A percentile compares a stretch with the other conserved stretches of the same genome.
phyloP scores from a whole-genome alignment of 164 flowering plant species.

The Dillenia suffruticosa region DNA sequence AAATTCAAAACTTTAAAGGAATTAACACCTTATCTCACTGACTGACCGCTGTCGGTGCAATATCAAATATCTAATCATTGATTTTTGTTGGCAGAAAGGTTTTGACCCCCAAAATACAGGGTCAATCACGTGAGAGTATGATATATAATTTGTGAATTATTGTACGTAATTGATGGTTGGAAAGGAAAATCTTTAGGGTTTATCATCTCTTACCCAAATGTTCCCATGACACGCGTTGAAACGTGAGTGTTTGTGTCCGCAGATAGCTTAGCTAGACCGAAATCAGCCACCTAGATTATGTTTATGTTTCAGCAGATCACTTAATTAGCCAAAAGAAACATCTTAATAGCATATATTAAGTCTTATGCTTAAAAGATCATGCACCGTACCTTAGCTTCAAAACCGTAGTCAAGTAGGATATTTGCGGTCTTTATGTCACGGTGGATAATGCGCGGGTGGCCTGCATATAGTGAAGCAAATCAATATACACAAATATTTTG shows the following conservation, averaged over 20 bases:
- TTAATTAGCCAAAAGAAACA: not conserved
- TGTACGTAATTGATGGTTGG: no score
- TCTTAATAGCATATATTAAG: no score
- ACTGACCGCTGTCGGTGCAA: no score
- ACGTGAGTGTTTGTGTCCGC: constrained; percentile 68
- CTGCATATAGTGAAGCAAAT: constrained; percentile 21
- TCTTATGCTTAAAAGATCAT: no score
- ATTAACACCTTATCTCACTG: no score
- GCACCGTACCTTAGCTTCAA: constrained; percentile 64
- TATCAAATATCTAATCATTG: no score
- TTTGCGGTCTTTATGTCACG: constrained; percentile 79
- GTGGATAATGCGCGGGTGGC: constrained; percentile 86
- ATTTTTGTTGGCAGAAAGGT: no score
- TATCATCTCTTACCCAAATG: constrained; percentile 60
- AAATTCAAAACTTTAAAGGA: no score
- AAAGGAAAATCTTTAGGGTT: not conserved
- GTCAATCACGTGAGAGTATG: no score
- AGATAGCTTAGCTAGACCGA: constrained; percentile 80
- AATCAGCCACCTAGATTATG: constrained; percentile 73
- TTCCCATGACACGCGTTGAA: constrained; percentile 92
- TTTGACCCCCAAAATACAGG: no score
- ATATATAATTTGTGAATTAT: no score
- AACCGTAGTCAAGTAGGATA: constrained; percentile 58
- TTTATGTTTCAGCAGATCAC: not conserved
- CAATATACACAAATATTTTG: not conserved